Evolutionary conservation across 257 asterid genomes (phyloP).

Genomic region (Gentiana straminea): DNA sequence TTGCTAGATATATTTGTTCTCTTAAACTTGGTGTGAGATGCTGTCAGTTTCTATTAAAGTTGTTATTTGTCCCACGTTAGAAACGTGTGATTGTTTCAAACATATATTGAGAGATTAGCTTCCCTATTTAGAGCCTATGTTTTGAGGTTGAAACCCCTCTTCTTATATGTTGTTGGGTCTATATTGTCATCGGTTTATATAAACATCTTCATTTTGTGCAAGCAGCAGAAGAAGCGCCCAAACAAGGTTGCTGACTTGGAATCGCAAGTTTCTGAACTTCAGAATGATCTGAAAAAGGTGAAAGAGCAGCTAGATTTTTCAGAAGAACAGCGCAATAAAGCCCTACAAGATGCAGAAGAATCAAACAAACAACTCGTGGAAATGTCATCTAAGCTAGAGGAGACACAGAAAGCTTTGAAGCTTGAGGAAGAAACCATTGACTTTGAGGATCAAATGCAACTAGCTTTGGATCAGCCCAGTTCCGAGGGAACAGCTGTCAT

Average conservation of each 20-base stretch:
- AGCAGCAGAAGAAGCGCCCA: slow-evolving; percentile 40
- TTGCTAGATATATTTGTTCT: no score
- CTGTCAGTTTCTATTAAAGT: no score
- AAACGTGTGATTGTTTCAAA: no score
- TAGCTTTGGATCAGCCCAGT: no score
- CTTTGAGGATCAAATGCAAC: no score
- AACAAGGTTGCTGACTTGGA: slow-evolving; percentile 60
- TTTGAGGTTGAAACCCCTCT: no score
- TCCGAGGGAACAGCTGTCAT: slow-evolving; percentile 1
- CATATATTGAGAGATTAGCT: no score
- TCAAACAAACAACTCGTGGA: slow-evolving; percentile 44
- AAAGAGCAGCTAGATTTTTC: slow-evolving; percentile 63
- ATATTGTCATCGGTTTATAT: no score
- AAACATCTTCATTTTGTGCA: background rate
- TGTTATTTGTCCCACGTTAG: no score
- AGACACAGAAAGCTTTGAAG: slow-evolving; percentile 29
- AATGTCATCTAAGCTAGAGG: slow-evolving; percentile 48
- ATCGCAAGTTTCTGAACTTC: slow-evolving; percentile 59
- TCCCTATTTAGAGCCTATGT: background rate
- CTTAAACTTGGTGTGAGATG: background rate
- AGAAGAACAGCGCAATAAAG: slow-evolving; percentile 61
- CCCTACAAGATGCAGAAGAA: slow-evolving; percentile 56
- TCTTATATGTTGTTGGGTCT: no score
- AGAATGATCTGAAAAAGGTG: slow-evolving; percentile 59
- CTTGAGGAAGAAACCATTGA: slow-evolving; percentile 13